These are phyloP conservation scores for Ulmus americana DNA, from an alignment of 331 rosid species.

Conservation along the genomic window DNA sequence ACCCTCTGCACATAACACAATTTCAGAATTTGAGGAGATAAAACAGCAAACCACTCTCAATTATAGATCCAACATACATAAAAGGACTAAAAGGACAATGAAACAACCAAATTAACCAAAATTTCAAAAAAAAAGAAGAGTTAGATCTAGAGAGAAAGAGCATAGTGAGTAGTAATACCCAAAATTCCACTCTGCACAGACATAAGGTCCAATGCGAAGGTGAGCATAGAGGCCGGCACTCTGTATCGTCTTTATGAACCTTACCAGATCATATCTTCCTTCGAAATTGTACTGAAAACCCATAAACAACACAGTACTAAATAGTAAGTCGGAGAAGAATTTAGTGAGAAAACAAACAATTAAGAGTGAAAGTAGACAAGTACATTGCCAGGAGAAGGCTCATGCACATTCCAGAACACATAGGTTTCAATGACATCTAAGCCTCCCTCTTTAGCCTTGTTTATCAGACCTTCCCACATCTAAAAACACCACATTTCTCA, in stretches of 20 bases:
- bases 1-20: slow-evolving; percentile 60
- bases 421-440: slow-evolving; percentile 89
- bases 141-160: slow-evolving; percentile 14
- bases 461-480: slow-evolving; percentile 99
- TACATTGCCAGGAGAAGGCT: slow-evolving; percentile 96
- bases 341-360: neutral
- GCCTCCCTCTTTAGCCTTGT: slow-evolving; percentile 96
- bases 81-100: neutral
- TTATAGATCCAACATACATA: neutral
- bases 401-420: slow-evolving; percentile 93
- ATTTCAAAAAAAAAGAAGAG: neutral
- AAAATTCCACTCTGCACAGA: slow-evolving; percentile 99
- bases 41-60: neutral
- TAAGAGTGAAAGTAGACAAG: slow-evolving; percentile 12
- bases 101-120: neutral
- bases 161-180: slow-evolving; percentile 48
- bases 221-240: slow-evolving; percentile 89
- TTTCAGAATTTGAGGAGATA: slow-evolving; percentile 3
- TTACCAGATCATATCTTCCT: slow-evolving; percentile 85
- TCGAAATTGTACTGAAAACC: slow-evolving; percentile 79
- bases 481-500: slow-evolving; percentile 26
- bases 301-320: slow-evolving; percentile 21
- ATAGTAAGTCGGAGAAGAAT: neutral
- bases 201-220: slow-evolving; percentile 96
- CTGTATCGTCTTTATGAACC: slow-evolving; percentile 79